A percentile compares a stretch with the other conserved stretches of the same genome.
Evolutionary conservation across 2,329 filamentous ascomycete species (phyloP).

Genomic region (Fusarium sp.): DNA sequence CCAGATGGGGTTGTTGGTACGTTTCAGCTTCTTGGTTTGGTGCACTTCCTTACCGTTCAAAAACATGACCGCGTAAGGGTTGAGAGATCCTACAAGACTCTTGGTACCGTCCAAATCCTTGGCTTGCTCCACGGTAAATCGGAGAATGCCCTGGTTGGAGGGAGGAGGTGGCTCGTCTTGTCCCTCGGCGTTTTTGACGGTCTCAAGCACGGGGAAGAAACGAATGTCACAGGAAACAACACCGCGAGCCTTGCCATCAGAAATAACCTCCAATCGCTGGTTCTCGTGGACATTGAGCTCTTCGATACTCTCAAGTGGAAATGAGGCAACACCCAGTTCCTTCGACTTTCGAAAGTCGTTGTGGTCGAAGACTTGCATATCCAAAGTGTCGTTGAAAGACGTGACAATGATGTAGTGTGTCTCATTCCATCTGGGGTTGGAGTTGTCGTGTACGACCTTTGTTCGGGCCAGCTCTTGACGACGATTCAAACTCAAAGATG

Average conservation of each 20-base stretch:
- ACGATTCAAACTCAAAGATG: conserved; percentile 84
- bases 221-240: conserved; percentile 83
- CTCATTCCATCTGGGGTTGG: conserved; percentile 94
- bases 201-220: conserved; percentile 93
- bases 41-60: conserved; percentile 94
- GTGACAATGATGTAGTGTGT: conserved; percentile 96
- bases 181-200: conserved; percentile 77
- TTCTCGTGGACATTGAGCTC: conserved; percentile 83
- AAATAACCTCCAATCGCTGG: conserved; percentile 82
- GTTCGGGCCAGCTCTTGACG: conserved; percentile 85
- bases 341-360: conserved; percentile 98
- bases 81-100: conserved; percentile 90
- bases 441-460: conserved; percentile 85
- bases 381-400: conserved; percentile 87
- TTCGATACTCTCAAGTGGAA: conserved; percentile 85
- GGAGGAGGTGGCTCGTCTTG: conserved; percentile 84
- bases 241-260: conserved; percentile 86
- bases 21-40: conserved; percentile 90
- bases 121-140: conserved; percentile 93
- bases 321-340: conserved; percentile 88
- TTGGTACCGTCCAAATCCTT: conserved; percentile 95
- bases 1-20: conserved; percentile 98
- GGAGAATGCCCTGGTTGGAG: conserved; percentile 91
- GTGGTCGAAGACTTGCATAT: conserved; percentile 88
- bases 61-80: conserved; percentile 87